Evolutionary conservation across 768 basidiomycete species (phyloP).

Genomic region (Naganishia vishniacii): DNA sequence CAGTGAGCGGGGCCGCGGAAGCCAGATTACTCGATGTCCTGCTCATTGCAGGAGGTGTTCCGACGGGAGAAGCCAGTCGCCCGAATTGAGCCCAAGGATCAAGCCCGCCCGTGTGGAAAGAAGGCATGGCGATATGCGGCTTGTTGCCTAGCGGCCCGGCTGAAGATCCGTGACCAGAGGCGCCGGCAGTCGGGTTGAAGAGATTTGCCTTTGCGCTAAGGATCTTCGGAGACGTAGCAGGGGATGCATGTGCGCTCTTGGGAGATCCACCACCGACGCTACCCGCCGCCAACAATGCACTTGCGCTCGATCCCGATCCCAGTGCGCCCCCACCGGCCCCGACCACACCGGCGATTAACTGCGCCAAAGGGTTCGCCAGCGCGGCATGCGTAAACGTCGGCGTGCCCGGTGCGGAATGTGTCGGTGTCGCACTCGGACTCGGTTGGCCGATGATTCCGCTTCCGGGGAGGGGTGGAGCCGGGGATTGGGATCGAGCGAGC

Average conservation of each 20-base stretch:
- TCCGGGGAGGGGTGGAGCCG: constrained; percentile 28
- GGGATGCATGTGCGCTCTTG: constrained; percentile 53
- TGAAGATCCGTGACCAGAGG: too few relatives aligned
- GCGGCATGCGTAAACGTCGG: constrained; percentile 48
- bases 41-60: constrained; percentile 34
- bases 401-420: constrained; percentile 58
- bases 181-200: constrained; percentile 54
- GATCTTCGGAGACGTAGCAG: constrained; percentile 73
- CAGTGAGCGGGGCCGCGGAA: constrained; percentile 73
- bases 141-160: constrained; percentile 61
- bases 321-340: background rate
- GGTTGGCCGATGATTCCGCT: constrained; percentile 27
- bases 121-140: constrained; percentile 60
- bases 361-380: background rate
- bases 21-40: constrained; percentile 61
- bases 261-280: constrained; percentile 27
- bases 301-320: constrained; percentile 19
- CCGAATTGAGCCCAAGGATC: constrained; percentile 26
- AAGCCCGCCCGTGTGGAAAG: background rate
- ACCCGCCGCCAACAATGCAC: background rate
- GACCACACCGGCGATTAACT: constrained; percentile 3
- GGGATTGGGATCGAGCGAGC: constrained; percentile 43
- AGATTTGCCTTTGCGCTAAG: constrained; percentile 73
- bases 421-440: constrained; percentile 23
- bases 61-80: constrained; percentile 42